phyloP scores from a whole-genome alignment of 495 filamentous ascomycete species.

The Tuber melanosporum region DNA sequence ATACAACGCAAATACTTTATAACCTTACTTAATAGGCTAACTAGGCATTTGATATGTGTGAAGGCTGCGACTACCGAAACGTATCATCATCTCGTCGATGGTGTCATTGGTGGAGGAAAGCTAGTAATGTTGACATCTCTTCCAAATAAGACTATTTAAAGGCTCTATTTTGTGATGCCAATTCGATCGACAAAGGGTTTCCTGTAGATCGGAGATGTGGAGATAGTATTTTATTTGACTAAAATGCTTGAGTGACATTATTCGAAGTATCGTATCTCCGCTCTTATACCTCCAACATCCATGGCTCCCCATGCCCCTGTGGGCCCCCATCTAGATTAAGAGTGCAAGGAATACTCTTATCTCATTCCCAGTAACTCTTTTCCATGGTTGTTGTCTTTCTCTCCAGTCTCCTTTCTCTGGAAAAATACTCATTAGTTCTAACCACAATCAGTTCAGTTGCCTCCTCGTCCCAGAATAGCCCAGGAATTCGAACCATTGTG shows the following conservation, averaged over 20 bases:
- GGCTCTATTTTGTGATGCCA: too few species aligned
- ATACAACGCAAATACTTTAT: constrained; percentile 6
- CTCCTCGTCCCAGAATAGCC: not conserved
- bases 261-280: not conserved
- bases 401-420: not conserved
- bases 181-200: not conserved
- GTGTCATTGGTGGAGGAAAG: constrained; percentile 1
- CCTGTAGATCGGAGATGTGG: not conserved
- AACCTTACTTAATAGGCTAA: constrained; percentile 18
- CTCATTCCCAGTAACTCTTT: not conserved
- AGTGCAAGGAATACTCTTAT: not conserved
- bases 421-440: not conserved
- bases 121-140: not conserved
- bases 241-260: constrained; percentile 9
- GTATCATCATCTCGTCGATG: constrained; percentile 14
- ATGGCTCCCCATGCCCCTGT: not conserved
- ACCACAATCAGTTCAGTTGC: not conserved
- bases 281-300: not conserved
- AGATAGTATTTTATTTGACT: constrained; percentile 18
- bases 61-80: constrained; percentile 1
- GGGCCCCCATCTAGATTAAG: not conserved
- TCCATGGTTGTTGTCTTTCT: not conserved
- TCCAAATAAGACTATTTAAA: too few species aligned
- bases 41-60: constrained; percentile 13
- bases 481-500: not conserved